phyloP scores from a whole-genome alignment of 2,329 filamentous ascomycete genomes.

The Cladophialophora chaetospira region DNA sequence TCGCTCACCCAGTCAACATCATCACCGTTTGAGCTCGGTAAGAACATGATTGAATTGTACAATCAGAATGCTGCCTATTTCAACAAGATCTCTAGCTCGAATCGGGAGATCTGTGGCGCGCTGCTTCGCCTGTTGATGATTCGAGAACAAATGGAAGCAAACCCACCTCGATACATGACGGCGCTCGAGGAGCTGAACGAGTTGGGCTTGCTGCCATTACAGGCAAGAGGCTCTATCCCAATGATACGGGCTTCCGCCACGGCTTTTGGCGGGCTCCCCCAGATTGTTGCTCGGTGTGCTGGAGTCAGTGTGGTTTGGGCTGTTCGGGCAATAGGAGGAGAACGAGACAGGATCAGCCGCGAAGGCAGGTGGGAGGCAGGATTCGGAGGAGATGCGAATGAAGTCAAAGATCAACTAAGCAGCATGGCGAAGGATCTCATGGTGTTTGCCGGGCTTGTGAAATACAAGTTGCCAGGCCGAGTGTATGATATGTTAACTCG shows the following conservation, averaged over 20 bases:
- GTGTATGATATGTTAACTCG: conserved; percentile 86
- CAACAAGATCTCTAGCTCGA: conserved; percentile 59
- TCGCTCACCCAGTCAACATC: conserved; percentile 66
- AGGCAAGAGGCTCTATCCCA: conserved; percentile 59
- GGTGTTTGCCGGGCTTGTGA: conserved; percentile 88
- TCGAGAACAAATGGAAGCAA: conserved; percentile 58
- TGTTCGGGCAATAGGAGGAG: conserved; percentile 78
- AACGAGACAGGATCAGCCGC: conserved; percentile 68
- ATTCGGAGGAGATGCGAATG: conserved; percentile 55
- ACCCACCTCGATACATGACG: conserved; percentile 53
- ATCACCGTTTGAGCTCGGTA: conserved; percentile 64
- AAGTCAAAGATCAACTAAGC: conserved; percentile 37
- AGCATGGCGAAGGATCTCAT: conserved; percentile 83
- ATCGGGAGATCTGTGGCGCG: conserved; percentile 60
- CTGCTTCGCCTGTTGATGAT: conserved; percentile 63
- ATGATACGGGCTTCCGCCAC: conserved; percentile 78
- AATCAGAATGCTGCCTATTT: conserved; percentile 62
- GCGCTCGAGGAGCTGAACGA: conserved; percentile 56
- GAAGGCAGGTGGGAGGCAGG: conserved; percentile 70
- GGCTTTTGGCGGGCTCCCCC: conserved; percentile 75
- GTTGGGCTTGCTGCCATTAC: conserved; percentile 30
- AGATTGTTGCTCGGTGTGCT: conserved; percentile 83
- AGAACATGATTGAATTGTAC: conserved; percentile 65
- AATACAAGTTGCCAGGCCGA: conserved; percentile 83
- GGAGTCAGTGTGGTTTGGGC: conserved; percentile 94